Conservation (phyloP, 768 basidiomycete species). For the Suillus weaverae region DNA sequence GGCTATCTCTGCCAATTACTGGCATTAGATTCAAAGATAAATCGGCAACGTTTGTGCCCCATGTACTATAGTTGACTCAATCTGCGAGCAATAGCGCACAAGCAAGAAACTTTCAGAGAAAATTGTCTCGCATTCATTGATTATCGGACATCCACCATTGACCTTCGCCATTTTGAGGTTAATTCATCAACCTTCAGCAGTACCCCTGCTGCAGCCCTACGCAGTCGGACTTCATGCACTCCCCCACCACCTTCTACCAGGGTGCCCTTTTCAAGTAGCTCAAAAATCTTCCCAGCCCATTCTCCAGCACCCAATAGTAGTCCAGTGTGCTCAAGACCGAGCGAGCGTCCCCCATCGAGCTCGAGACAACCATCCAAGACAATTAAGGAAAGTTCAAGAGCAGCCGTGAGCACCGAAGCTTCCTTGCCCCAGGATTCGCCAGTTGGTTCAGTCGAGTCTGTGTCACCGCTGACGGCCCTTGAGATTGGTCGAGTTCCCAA, state of each 20-base stretch:
- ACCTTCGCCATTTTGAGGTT: conserved; percentile 63
- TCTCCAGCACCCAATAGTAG: conserved; percentile 72
- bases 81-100: not conserved
- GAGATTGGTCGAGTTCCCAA: conserved; percentile 69
- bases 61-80: not conserved
- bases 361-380: conserved; percentile 74
- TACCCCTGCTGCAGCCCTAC: conserved; percentile 75
- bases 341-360: conserved; percentile 70
- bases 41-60: not conserved
- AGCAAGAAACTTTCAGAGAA: not conserved
- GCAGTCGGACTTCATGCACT: conserved; percentile 56
- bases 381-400: conserved; percentile 77
- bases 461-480: conserved; percentile 35
- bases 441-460: conserved; percentile 25
- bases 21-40: conserved; percentile 2
- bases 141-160: conserved; percentile 51
- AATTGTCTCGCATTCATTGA: not conserved
- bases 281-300: conserved; percentile 76
- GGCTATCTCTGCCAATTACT: conserved; percentile 43
- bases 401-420: conserved; percentile 69
- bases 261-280: conserved; percentile 61
- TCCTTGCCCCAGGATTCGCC: conserved; percentile 45
- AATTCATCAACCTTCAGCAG: conserved; percentile 78
- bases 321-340: conserved; percentile 74
- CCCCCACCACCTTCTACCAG: conserved; percentile 67